phyloP scores from a whole-genome alignment of 805 yeast genomes.

The Pichia ethanolica region DNA sequence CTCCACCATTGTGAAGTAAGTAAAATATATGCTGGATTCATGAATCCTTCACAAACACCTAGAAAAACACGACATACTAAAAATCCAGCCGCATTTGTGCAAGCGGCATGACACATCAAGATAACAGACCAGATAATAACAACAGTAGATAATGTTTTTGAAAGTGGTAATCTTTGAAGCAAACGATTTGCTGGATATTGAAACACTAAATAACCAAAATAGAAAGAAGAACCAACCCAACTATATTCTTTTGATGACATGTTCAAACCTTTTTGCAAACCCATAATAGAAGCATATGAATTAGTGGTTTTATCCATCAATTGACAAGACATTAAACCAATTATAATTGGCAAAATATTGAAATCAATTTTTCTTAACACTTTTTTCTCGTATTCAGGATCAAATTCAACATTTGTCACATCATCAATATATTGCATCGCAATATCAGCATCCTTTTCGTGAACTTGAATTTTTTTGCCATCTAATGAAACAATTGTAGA shows the following conservation, averaged over 20 bases:
- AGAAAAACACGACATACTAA: constrained; percentile 39
- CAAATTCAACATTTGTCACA: constrained; percentile 4
- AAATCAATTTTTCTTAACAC: constrained; percentile 28
- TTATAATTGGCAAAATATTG: constrained; percentile 27
- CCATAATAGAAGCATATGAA: constrained; percentile 40
- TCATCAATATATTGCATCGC: constrained; percentile 15
- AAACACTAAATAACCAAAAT: constrained; percentile 39
- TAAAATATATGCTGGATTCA: constrained; percentile 30
- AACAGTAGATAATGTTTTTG: constrained; percentile 30
- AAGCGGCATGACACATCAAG: constrained; percentile 39
- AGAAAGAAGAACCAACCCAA: constrained; percentile 35
- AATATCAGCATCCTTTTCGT: constrained; percentile 8
- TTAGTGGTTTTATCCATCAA: constrained; percentile 36
- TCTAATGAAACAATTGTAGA: constrained; percentile 9
- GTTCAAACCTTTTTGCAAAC: constrained; percentile 32
- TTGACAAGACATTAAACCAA: constrained; percentile 23
- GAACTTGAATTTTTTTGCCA: constrained; percentile 4
- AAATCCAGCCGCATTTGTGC: constrained; percentile 37
- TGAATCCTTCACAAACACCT: constrained; percentile 33
- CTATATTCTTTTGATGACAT: constrained; percentile 40
- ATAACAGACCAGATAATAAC: constrained; percentile 40
- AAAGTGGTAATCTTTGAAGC: constrained; percentile 33
- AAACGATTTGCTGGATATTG: constrained; percentile 36
- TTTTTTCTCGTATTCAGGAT: constrained; percentile 10
- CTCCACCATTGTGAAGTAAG: constrained; percentile 26